Base-by-base conservation (phyloP, 2,329 filamentous ascomycete species). In the Colletotrichum euphorbiae region DNA sequence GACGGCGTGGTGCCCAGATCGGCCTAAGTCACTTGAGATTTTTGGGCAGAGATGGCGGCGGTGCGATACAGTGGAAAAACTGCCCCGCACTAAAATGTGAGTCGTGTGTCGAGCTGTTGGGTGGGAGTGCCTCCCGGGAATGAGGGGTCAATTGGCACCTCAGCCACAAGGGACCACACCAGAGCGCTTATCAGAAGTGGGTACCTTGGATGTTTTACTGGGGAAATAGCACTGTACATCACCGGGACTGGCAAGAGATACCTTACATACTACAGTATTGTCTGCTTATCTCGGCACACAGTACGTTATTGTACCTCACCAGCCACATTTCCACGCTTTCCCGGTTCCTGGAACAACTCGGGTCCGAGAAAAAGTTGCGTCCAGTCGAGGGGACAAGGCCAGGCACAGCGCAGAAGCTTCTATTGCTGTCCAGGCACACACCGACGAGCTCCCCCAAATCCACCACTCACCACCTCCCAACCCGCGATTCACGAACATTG, bases 351-450 rank as follows among this genome's bases (percentile, higher is more conserved):
- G 69, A 71, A 70, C 62, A 71, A 71, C 69, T 62, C 67, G 55
- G 63, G 19, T 70, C 67, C 69, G 69, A 71, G 62, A 71, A 71
- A 71, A 71, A 71, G 69, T 71, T 71, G 67, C 50, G 62, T 59
- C 67, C 60, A 59, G 62, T 59, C 67, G 63, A 59, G 62, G 60
- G 38, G 52, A 60, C 55, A 59, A 63, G 65, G 36, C 9, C 69
- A 70, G 55, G 67, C 63, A 62, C 57, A 62, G 62, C 51, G 58
- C 56, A 71, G 69, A 67, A 71, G 69, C 69, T 71, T 71, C 69
- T 69, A 71, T 63, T 51, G 63, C 69, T 67, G 57, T 71, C 69
- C 58, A 71, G 58, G 63, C 57, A 67, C 65, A 65, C 60, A 70
- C 58, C 67, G 61, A 62, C 56, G 60, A 62, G 64, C 55, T 69